These are phyloP conservation scores for Vigna radiata DNA, from an alignment of 306 rosid species.

Conservation along the genomic window DNA sequence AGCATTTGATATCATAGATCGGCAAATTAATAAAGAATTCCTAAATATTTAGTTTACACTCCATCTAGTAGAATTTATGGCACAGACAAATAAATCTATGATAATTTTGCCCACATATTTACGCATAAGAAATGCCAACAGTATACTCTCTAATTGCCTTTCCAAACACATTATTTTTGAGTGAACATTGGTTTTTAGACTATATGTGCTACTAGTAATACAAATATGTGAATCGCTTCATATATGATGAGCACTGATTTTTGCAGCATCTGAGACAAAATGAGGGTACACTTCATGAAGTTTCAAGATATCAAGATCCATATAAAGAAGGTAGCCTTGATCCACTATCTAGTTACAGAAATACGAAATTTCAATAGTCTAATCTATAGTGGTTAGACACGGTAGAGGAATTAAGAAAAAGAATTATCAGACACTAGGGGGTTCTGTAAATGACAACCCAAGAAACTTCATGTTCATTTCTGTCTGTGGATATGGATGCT, in stretches of 20 bases:
- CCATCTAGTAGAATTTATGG: not conserved
- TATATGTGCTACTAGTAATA: not conserved
- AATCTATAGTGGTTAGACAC: constrained; percentile 9
- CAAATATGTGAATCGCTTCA: constrained; percentile 11
- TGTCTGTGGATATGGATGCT: not conserved
- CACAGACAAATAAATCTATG: not conserved
- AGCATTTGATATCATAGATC: constrained; percentile 5
- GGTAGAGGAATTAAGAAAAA: constrained; percentile 34
- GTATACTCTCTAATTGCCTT: not conserved
- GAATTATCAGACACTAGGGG: not conserved
- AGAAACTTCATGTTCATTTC: constrained; percentile 25
- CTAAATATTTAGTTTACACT: not conserved
- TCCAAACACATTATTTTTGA: not conserved
- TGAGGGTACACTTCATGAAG: constrained; percentile 46
- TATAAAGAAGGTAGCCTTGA: constrained; percentile 59
- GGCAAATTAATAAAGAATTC: constrained; percentile 4
- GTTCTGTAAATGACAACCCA: constrained; percentile 23
- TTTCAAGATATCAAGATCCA: constrained; percentile 42
- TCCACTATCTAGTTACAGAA: constrained; percentile 25
- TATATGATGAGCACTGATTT: constrained; percentile 32
- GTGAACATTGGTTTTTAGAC: not conserved
- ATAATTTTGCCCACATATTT: constrained; percentile 12
- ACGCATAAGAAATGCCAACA: not conserved
- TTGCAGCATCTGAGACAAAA: constrained; percentile 61
- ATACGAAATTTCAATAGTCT: constrained; percentile 9